These are phyloP conservation scores for Lentinula guzmanii DNA, from an alignment of 768 basidiomycete genomes.

Conservation along the genomic window DNA sequence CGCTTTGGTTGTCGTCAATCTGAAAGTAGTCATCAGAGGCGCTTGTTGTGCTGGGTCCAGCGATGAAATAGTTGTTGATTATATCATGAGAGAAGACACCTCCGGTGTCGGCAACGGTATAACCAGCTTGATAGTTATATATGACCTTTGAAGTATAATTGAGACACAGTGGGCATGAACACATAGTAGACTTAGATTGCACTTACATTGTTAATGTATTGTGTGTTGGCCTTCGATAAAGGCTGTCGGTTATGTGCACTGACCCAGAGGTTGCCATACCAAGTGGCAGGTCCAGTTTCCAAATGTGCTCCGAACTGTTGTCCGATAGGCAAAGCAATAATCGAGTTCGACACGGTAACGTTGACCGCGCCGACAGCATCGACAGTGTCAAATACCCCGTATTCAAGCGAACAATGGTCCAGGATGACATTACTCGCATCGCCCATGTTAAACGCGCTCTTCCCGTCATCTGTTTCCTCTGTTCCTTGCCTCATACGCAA, in stretches of 20 bases:
- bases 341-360: constrained; percentile 16
- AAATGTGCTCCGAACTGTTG: constrained; percentile 18
- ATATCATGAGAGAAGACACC: constrained; percentile 16
- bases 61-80: constrained; percentile 18
- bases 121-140: constrained; percentile 18
- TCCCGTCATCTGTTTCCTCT: constrained; percentile 14
- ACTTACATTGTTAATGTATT: constrained; percentile 17
- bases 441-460: constrained; percentile 18
- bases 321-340: constrained; percentile 15
- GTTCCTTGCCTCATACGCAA: constrained; percentile 16
- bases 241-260: constrained; percentile 18
- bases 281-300: constrained; percentile 17
- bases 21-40: constrained; percentile 17
- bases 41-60: constrained; percentile 16
- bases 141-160: constrained; percentile 8
- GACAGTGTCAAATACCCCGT: constrained; percentile 15
- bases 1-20: constrained; percentile 18
- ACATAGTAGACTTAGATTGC: neutral
- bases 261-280: constrained; percentile 18
- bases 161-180: neutral
- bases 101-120: constrained; percentile 16
- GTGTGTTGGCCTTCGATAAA: constrained; percentile 16
- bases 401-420: constrained; percentile 16
- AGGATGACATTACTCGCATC: constrained; percentile 14
- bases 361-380: constrained; percentile 16